These are phyloP conservation scores for Rubia balearica DNA, from an alignment of 305 asterid species.

Conservation along the genomic window DNA sequence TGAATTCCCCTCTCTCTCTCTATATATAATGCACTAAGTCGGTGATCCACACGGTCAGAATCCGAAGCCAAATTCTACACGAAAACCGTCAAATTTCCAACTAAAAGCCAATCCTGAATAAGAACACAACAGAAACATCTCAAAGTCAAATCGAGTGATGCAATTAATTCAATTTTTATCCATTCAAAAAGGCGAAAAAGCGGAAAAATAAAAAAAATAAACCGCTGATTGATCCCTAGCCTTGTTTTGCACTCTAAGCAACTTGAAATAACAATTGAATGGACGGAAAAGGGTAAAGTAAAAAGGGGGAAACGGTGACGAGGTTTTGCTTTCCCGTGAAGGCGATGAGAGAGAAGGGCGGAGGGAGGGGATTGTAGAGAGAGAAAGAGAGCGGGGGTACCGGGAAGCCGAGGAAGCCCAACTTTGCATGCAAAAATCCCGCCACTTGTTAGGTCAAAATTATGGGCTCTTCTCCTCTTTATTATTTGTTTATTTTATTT, in stretches of 20 bases:
- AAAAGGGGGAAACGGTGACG: slow-evolving; percentile 11
- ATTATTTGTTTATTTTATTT: not conserved
- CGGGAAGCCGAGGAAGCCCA: slow-evolving; percentile 22
- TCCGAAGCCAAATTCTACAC: slow-evolving; percentile 23
- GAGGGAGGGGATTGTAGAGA: not conserved
- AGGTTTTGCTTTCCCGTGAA: slow-evolving; percentile 32
- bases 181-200: no score
- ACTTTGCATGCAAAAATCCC: slow-evolving; percentile 30
- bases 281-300: not conserved
- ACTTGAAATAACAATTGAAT: not conserved
- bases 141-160: not conserved
- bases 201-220: no score
- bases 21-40: slow-evolving; percentile 26
- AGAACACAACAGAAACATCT: not conserved
- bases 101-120: not conserved
- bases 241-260: slow-evolving; percentile 6
- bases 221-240: not conserved
- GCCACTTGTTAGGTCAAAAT: slow-evolving; percentile 27
- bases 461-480: not conserved
- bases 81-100: slow-evolving; percentile 2
- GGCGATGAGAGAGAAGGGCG: slow-evolving; percentile 9
- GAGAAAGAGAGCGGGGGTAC: not conserved
- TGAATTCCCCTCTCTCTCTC: not conserved
- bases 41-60: slow-evolving; percentile 32
- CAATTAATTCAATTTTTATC: not conserved